Base-by-base conservation (phyloP, 768 basidiomycete genomes). In the Austroboletus eburneus region DNA sequence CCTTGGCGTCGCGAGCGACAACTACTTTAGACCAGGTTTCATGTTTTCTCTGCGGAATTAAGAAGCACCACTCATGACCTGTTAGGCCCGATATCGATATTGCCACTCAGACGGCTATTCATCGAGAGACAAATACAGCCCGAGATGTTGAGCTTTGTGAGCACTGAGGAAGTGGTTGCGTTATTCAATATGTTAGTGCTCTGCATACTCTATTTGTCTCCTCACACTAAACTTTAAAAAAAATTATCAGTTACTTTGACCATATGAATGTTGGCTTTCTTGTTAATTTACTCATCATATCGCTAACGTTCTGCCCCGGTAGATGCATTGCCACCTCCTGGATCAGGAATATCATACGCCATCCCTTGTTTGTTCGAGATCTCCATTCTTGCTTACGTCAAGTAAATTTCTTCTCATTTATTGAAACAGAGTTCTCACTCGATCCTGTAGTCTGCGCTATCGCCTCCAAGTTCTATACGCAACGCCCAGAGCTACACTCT, bases 301-400 rank as follows among this genome's bases (percentile, higher is more conserved):
- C 38, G 46, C 35, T 63, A 47, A 54, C 43, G 52, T 38, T 20
- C 37, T 42, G 34, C 39, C 22, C 36, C 40, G 34, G 36, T 51
- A 91, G 87, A 79, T 80, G 68, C 90, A 91, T 53, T 82, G 83
- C 46, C 84, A 85, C 45, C 69, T 97, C 39, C 69, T 99, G 40
- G 91, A 95, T 57, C 77, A 79, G 34, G 80, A 87, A 40, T 93
- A 95, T 66, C 96, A 98, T 66, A 96, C 95, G 0, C 93, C 95
- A 1, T 81, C 91, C 3, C 78, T 96, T 30, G 90, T 97, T 14
- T 94, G 94, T 60, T 91, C 90, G 22, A 83, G 96, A 20, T 93
- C 90, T 30, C 95, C 95, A 0, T 97, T 99, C 69, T 69, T 99
- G 39, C 76, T 98, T 45, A 98, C 96, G 16, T 91, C 93, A 17